Percentiles rank a stretch among this genome's conserved stretches.
These are phyloP conservation scores for Marchantia polymorpha DNA, from an alignment of 225 moss, liverwort and hornwort species.

Conservation along the genomic window DNA sequence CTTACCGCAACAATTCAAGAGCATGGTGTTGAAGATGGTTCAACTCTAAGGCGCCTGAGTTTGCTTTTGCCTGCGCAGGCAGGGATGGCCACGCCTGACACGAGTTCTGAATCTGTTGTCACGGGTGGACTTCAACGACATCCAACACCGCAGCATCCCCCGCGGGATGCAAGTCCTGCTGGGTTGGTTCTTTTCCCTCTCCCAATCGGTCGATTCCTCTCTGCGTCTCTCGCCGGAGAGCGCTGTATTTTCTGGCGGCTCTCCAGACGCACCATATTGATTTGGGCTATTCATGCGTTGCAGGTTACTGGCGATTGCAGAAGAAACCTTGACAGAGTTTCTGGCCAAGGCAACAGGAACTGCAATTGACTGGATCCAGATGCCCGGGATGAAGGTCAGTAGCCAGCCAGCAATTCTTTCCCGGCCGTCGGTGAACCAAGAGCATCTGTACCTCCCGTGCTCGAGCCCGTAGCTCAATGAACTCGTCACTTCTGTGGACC, in stretches of 20 bases:
- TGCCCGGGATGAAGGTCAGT: conserved; percentile 99
- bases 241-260: not conserved
- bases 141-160: conserved; percentile 90
- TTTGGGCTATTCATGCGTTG: conserved; percentile 11
- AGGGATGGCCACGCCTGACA: conserved; percentile 94
- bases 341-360: conserved; percentile 98
- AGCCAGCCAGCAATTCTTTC: not conserved
- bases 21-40: conserved; percentile 19
- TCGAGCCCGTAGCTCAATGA: not conserved
- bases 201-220: not conserved
- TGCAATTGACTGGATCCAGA: conserved; percentile 99
- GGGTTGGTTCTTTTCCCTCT: conserved; percentile 48
- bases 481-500: not conserved
- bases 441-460: not conserved
- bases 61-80: conserved; percentile 60
- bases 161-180: conserved; percentile 96
- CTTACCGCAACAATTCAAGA: not conserved
- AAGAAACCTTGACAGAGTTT: conserved; percentile 96
- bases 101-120: conserved; percentile 96
- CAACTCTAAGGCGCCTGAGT: conserved; percentile 22
- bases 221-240: not conserved
- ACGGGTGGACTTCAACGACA: conserved; percentile 96
- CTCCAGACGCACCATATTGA: not conserved
- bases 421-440: not conserved
- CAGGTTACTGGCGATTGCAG: conserved; percentile 93